phyloP scores from a whole-genome alignment of 345 rosid genomes.

The Stellera chamaejasme region DNA sequence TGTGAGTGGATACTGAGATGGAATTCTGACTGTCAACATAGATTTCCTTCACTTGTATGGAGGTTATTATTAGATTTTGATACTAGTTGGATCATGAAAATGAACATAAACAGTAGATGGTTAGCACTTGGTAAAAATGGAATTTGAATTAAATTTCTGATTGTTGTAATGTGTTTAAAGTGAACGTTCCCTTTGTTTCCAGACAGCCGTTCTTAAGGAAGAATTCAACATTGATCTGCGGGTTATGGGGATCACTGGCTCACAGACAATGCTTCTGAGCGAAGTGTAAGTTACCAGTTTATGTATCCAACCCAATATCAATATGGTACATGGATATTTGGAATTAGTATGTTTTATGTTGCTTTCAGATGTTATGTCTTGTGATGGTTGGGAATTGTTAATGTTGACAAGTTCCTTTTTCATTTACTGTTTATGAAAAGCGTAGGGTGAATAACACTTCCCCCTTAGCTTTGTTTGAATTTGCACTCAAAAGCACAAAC shows the following conservation, averaged over 20 bases:
- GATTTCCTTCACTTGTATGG: no score
- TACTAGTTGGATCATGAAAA: no score
- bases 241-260: conserved; percentile 89
- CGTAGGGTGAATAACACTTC: no score
- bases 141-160: background rate
- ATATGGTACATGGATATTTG: background rate
- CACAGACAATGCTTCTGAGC: conserved; percentile 73
- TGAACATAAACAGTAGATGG: no score
- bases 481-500: no score
- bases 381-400: background rate
- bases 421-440: no score
- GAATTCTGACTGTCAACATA: no score
- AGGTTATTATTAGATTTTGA: no score
- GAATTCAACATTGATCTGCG: conserved; percentile 96
- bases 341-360: background rate
- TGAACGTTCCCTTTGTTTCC: conserved; percentile 15
- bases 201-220: conserved; percentile 92
- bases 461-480: no score
- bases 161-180: background rate
- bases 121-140: no score
- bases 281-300: conserved; percentile 54
- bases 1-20: no score
- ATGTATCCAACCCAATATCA: background rate
- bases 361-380: no score
- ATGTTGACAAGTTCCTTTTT: background rate